Evolutionary conservation across 1,139 yeast species (phyloP), one percentile per base, ranked within the genome.

Genomic region (Yamadazyma songkhlaensis): DNA sequence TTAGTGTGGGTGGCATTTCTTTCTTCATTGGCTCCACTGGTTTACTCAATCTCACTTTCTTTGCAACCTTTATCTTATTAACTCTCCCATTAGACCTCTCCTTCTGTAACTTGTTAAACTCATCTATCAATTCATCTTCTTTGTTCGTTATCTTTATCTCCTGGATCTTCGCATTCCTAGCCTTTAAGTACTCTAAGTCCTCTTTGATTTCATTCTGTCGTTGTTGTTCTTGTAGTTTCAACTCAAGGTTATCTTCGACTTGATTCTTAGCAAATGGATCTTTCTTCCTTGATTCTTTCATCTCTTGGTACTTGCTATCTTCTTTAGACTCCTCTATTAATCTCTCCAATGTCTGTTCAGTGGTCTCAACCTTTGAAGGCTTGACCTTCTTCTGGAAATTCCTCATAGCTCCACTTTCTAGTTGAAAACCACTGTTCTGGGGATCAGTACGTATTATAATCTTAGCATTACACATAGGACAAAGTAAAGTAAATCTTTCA

Each of bases 381-480:
- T 38, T 36, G 11, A 29, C 7, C 53, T 59, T 12, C 50, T 55
- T 32, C 44, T 84, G 90, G 50, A 76, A 81, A 57, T 84, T 85
- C 35, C 89, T 71, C 31, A 77, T 81, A 0, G 95, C 96, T 0
- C 97, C 97, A 8, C 67, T 59, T 44, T 84, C 95, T 39, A 89
- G 79, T 9, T 74, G 75, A 55, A 84, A 90, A 44, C 87, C 95
- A 1, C 90, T 82, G 42, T 79, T 80, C 56, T 84, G 83, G 0
- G 97, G 97, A 56, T 87, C 95, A 0, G 97, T 92, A 48, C 81
- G 77, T 60, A 89, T 86, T 10, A 81, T 62, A 31, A 92, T 82
- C 45, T 77, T 77, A 39, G 77, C 74, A 41, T 85, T 79, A 56
- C 98, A 92, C 9, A 83, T 67, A 0, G 97, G 95, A 55, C 98